Base-by-base conservation (phyloP, 345 rosid genomes). In the Eucalyptus curtisii region DNA sequence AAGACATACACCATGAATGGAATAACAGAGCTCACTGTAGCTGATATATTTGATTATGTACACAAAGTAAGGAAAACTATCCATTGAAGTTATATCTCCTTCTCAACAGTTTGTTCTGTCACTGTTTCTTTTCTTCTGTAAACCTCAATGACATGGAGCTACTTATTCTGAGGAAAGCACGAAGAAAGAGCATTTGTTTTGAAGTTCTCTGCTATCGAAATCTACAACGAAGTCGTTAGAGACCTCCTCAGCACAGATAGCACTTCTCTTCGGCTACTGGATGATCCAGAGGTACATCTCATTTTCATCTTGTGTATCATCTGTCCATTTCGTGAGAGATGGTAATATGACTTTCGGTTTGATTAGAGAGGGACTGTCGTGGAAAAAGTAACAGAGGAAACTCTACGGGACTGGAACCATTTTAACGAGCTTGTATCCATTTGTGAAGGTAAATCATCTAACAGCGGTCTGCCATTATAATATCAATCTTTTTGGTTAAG, bases 1-100 rank as follows among this genome's bases (percentile, higher is more conserved):
- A 97, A 97, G 96, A 97, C 99, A 30, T 96, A 97, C 92, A 98
- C 99, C 40, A 98, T 98, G 99, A 91, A 93, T 92, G 98, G 99
- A 90, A 96, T 98, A 89, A 96, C 99, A 10, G 98, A 97, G 93
- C 92, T 89, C 89, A 92, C 98, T 2, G 98, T 94, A 55, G 95
- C 98, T 76, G 99, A 98, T 89, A 96, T 98, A 92, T 98, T 95
- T 93, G 97, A 96, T 91, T 95, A 96, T 90, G 93, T 97, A 88
- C 89, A 93, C 68, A 94, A 87, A 94, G 99, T 96, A 95, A 84
- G 88, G 88, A 88, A 84, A 90, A n/a, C 31, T 90, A 90, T 90
- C 90, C 86, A 80, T 91, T 64, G 20, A 50, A 49, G 44, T 88
- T 33, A 19, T 79, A 19, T 57, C 45, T 40, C 14, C 52, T 7